phyloP scores from a whole-genome alignment of 768 basidiomycete genomes.

The Tubosaeta sp. region DNA sequence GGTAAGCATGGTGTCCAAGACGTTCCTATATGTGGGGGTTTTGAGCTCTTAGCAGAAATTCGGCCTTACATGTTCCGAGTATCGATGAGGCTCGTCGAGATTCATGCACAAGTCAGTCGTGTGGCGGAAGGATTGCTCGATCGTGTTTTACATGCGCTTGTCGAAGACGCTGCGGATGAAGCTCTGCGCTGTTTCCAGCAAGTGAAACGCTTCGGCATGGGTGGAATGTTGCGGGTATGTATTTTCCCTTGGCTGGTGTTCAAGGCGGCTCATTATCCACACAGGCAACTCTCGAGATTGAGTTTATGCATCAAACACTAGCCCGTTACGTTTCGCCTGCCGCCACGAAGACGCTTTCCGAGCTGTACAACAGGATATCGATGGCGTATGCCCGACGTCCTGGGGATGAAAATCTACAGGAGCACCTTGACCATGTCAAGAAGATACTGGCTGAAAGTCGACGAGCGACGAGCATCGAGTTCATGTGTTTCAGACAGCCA shows the following conservation, averaged over 20 bases:
- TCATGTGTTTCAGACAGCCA: constrained; percentile 84
- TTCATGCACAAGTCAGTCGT: constrained; percentile 86
- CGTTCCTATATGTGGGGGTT: not conserved
- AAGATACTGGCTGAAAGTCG: constrained; percentile 84
- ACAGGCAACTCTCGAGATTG: constrained; percentile 97
- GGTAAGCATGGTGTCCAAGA: constrained; percentile 44
- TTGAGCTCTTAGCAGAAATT: constrained; percentile 57
- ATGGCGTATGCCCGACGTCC: constrained; percentile 84
- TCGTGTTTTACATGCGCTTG: constrained; percentile 74
- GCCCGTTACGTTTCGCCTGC: constrained; percentile 78
- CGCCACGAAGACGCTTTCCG: constrained; percentile 81
- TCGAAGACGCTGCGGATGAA: constrained; percentile 79
- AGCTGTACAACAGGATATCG: constrained; percentile 92
- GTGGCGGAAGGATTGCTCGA: constrained; percentile 77
- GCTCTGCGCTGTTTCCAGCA: constrained; percentile 83
- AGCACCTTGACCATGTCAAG: constrained; percentile 86
- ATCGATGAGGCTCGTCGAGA: constrained; percentile 81
- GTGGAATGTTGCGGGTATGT: constrained; percentile 93
- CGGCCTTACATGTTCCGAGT: constrained; percentile 91
- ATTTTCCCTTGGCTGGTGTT: not conserved
- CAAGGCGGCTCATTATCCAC: not conserved
- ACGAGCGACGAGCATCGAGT: constrained; percentile 89
- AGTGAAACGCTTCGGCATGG: constrained; percentile 92
- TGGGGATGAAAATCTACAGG: constrained; percentile 83
- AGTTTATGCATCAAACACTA: constrained; percentile 97